Evolutionary conservation across 2,329 filamentous ascomycete species (phyloP).

Genomic region (Massarina eburnea): DNA sequence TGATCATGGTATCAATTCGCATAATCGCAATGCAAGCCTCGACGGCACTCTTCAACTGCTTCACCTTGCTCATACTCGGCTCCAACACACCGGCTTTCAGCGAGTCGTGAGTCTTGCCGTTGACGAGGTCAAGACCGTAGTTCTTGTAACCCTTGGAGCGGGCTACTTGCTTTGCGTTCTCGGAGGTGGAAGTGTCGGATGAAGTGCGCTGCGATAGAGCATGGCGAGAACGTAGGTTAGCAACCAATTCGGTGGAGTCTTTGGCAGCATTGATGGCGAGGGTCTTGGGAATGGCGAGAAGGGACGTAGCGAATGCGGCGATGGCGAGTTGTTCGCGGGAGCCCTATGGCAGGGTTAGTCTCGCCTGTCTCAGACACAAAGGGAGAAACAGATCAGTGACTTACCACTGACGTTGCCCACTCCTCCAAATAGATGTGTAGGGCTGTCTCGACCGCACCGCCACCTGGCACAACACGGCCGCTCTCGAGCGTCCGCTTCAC

Average conservation of each 20-base stretch:
- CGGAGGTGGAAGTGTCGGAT: slow-evolving; percentile 60
- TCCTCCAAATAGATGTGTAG: slow-evolving; percentile 99
- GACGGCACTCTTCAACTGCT: slow-evolving; percentile 96
- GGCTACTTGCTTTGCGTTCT: slow-evolving; percentile 85
- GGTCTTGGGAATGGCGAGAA: slow-evolving; percentile 94
- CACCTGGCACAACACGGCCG: slow-evolving; percentile 93
- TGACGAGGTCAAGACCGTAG: slow-evolving; percentile 88
- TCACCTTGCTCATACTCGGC: slow-evolving; percentile 96
- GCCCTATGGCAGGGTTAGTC: slow-evolving; percentile 49
- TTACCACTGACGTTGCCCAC: slow-evolving; percentile 90
- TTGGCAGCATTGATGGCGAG: slow-evolving; percentile 96
- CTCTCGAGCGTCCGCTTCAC: slow-evolving; percentile 97
- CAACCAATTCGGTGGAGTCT: slow-evolving; percentile 91
- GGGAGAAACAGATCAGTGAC: slow-evolving; percentile 26
- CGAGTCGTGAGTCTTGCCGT: slow-evolving; percentile 89
- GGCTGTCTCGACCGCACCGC: slow-evolving; percentile 96
- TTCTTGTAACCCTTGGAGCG: slow-evolving; percentile 98
- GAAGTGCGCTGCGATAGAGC: slow-evolving; percentile 92
- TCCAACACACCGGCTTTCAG: slow-evolving; percentile 94
- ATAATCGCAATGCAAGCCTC: slow-evolving; percentile 99
- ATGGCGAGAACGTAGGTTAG: slow-evolving; percentile 91
- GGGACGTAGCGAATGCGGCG: slow-evolving; percentile 92
- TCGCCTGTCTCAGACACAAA: not conserved
- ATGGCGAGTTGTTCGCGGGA: slow-evolving; percentile 97
- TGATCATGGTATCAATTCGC: slow-evolving; percentile 98